These are phyloP conservation scores for Limtongia smithiae DNA, from an alignment of 805 yeast species.

Conservation along the genomic window DNA sequence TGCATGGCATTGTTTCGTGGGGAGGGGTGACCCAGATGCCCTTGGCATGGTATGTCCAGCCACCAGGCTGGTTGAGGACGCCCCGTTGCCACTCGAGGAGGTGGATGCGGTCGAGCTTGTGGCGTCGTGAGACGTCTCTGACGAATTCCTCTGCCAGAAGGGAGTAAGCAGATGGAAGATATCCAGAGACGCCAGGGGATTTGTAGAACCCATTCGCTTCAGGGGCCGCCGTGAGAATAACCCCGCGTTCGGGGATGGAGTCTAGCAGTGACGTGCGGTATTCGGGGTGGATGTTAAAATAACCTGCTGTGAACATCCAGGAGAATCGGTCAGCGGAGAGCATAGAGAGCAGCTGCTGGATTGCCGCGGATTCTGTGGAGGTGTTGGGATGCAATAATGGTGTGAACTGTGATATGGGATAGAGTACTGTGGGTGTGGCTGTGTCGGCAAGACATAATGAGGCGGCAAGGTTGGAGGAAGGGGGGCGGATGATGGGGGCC, in stretches of 20 bases:
- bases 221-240: constrained; percentile 86
- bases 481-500: constrained; percentile 54
- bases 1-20: constrained; percentile 54
- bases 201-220: constrained; percentile 90
- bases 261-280: constrained; percentile 57
- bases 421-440: constrained; percentile 59
- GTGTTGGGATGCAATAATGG: constrained; percentile 65
- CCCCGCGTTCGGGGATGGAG: constrained; percentile 54
- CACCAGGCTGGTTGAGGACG: constrained; percentile 68
- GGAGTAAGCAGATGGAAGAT: constrained; percentile 82
- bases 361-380: constrained; percentile 79
- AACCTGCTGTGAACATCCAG: constrained; percentile 95
- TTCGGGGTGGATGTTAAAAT: constrained; percentile 83
- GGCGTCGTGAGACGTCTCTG: constrained; percentile 44
- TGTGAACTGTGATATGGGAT: constrained; percentile 87
- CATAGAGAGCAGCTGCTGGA: constrained; percentile 47
- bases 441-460: neutral
- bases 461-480: constrained; percentile 10
- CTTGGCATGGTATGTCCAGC: constrained; percentile 98
- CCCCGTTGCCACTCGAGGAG: constrained; percentile 88
- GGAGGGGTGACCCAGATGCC: constrained; percentile 73
- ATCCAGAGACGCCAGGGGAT: constrained; percentile 75
- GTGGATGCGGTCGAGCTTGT: constrained; percentile 47
- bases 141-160: constrained; percentile 69
- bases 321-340: constrained; percentile 42